phyloP scores from a whole-genome alignment of 768 basidiomycete species.

The Kwoniella bestiolae region DNA sequence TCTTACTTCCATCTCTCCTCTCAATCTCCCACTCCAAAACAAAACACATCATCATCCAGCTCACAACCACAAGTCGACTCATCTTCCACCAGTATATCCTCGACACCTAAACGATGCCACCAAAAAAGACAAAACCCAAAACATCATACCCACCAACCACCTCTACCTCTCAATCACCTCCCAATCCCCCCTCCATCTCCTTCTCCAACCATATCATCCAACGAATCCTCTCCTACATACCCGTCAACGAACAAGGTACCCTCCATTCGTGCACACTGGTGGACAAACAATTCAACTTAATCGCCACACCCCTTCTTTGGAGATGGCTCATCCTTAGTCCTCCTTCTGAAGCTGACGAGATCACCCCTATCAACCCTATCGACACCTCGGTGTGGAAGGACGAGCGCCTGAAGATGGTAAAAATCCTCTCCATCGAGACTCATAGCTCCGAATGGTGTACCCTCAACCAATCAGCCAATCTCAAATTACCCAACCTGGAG shows the following conservation, averaged over 20 bases:
- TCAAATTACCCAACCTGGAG: not conserved
- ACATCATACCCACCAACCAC: too few species aligned
- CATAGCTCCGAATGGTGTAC: not conserved
- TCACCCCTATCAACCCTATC: not conserved
- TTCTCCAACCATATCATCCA: not conserved
- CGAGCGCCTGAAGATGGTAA: not conserved
- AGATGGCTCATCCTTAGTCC: not conserved
- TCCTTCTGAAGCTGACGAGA: not conserved
- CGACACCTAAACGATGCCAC: too few species aligned
- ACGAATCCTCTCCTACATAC: not conserved
- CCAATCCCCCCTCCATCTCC: not conserved
- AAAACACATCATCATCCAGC: too few species aligned
- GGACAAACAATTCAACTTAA: not conserved
- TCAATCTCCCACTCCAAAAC: too few species aligned
- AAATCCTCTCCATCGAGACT: not conserved
- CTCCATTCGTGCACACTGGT: not conserved
- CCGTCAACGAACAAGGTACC: not conserved
- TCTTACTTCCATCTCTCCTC: too few species aligned
- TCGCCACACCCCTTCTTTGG: conserved; percentile 1
- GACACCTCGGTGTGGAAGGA: not conserved
- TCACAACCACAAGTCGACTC: too few species aligned
- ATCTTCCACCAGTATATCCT: too few species aligned
- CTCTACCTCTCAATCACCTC: too few species aligned
- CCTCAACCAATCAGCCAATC: not conserved
- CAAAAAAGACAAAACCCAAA: too few species aligned